Base-by-base conservation (phyloP, 1,284 basidiomycete genomes). In the Pseudozyma sp. region DNA sequence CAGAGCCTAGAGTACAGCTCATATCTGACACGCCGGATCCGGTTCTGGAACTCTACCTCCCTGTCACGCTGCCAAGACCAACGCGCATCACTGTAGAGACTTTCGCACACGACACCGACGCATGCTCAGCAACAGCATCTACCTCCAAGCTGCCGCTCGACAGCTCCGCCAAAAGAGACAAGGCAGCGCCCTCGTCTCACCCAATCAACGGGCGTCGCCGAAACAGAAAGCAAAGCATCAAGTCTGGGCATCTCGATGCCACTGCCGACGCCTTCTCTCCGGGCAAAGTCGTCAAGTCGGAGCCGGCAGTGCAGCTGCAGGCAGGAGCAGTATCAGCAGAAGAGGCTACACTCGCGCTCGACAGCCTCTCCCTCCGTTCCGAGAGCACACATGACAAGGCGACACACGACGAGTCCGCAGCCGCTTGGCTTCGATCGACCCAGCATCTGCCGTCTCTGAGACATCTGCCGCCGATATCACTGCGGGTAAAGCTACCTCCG, bases 401-500 rank as follows among this genome's bases (percentile, higher is more conserved):
- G 16, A 13, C 29, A 7, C 17, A n/a, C 7, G 34, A 34, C 17
- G 19, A 16, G 5, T 3, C 19, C 34, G 13, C 33, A 10, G 10
- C 47, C 24, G 30, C 54, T 7, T 0, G 33, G 30, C 54, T 10
- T 1, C 53, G 17, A 4, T 49, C 39, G 10, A 59, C 51, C 1
- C 54, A 46, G 43, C 30, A 50, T n/a, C 51, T 72, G 0, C 46
- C 59, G 5, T 29, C 67, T 3, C 43, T 77, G 1, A 8, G 50
- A 0, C 67, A 77, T 24, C 57, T 77, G 7, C 51, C 75, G 13
- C 75, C 70, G 8, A 44, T 77, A 11, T 39, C 49, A 2, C 17
- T 77, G 43, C 49, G 54, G 14, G 57, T 74, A 3, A 45, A 54
- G 2, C 61, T 77, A 6, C 70, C 75, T 5, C 37, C 56, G 4